Conservation (phyloP, 73 alveolate genomes). For the Effrenium voratum region DNA sequence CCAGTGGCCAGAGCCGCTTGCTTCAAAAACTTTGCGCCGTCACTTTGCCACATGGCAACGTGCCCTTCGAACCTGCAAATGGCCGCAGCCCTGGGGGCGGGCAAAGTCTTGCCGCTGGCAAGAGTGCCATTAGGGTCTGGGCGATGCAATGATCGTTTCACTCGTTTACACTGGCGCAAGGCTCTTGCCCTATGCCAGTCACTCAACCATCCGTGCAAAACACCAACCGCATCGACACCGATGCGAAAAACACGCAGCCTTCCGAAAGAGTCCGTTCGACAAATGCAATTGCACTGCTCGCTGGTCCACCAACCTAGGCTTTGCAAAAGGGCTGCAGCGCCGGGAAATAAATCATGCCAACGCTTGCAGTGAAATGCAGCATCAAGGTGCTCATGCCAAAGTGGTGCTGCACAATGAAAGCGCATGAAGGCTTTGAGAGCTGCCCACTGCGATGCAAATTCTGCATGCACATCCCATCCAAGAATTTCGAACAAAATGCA, state of each 20-base stretch:
- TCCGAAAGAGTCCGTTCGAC: neutral
- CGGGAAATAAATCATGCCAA: neutral
- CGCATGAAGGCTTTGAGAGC: neutral
- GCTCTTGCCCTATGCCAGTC: neutral
- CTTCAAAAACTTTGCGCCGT: neutral
- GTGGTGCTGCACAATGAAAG: neutral
- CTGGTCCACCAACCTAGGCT: conserved; percentile 23
- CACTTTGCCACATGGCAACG: neutral
- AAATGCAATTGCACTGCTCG: neutral
- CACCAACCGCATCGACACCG: neutral
- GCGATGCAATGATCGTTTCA: neutral
- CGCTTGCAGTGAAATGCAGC: neutral
- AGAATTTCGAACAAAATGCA: neutral
- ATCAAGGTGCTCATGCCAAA: neutral
- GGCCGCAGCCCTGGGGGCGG: neutral
- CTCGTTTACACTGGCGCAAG: neutral
- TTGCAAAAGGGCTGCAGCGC: neutral
- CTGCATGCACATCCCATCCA: conserved; percentile 17
- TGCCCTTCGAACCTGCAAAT: conserved; percentile 13
- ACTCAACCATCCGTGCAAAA: conserved; percentile 24
- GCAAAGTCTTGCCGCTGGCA: neutral
- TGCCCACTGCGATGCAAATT: neutral
- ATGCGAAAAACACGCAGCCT: neutral
- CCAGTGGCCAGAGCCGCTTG: conserved; percentile 44
- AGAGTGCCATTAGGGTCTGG: neutral